phyloP scores from a whole-genome alignment of 1,284 basidiomycete species.

The Phylloboletellus chloephorus region DNA sequence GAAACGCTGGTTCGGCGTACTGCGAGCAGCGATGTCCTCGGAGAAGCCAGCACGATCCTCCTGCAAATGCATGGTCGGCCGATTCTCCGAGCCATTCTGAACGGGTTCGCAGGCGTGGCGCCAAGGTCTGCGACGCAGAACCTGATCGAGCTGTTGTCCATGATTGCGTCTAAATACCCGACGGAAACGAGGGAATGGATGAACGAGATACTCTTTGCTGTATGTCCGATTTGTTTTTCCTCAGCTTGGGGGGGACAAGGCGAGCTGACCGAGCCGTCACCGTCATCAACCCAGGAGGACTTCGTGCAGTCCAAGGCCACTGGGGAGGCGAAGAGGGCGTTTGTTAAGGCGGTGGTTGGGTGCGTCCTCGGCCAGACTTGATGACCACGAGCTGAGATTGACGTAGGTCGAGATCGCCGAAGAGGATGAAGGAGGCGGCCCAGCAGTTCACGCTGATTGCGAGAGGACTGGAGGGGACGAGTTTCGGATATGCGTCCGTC shows the following conservation, averaged over 20 bases:
- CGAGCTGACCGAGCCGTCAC: conserved; percentile 5
- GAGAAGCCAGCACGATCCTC: conserved; percentile 44
- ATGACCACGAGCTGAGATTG: neutral
- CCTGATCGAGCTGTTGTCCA: conserved; percentile 73
- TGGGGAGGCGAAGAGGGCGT: conserved; percentile 67
- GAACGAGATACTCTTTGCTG: conserved; percentile 62
- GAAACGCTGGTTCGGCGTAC: conserved; percentile 59
- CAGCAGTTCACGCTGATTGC: conserved; percentile 73
- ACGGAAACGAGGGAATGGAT: conserved; percentile 64
- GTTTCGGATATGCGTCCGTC: conserved; percentile 60
- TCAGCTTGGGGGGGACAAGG: neutral
- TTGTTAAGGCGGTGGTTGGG: conserved; percentile 71
- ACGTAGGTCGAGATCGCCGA: conserved; percentile 55
- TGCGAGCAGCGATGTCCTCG: conserved; percentile 49
- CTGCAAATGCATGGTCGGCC: conserved; percentile 59
- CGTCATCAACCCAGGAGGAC: conserved; percentile 54
- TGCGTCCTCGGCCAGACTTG: conserved; percentile 29
- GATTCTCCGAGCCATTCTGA: conserved; percentile 67
- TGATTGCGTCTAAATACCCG: conserved; percentile 52
- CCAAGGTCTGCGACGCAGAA: conserved; percentile 82
- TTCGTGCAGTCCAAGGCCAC: conserved; percentile 62
- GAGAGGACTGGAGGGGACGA: conserved; percentile 69
- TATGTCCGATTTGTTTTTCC: conserved; percentile 34
- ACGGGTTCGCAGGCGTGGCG: conserved; percentile 75
- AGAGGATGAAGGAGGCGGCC: conserved; percentile 64